Base-by-base conservation (phyloP, 2,329 filamentous ascomycete genomes). In the Blastomyces parvus region DNA sequence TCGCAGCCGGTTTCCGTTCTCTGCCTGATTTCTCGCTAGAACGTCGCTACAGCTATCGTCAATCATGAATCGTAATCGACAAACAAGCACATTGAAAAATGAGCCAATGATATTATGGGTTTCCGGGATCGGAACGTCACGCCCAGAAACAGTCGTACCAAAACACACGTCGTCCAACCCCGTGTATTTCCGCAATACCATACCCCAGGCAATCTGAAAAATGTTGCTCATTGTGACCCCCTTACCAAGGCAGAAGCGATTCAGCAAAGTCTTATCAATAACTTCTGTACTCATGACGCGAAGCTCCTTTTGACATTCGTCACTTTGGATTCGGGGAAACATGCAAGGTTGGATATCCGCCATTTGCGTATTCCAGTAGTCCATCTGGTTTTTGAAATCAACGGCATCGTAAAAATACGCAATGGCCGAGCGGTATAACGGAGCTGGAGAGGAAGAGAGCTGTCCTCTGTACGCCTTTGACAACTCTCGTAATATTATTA, bases 51-150 rank as follows among this genome's bases (percentile, higher is more conserved):
- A 48, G 9, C 9, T 19, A 36, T 36, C 59, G 8, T 44, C 36
- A 27, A 50, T 30, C 3, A 22, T 25, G 33, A 63, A 53, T 22
- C 17, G 57, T 13, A 64, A 22, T 27, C 63, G 61, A 33, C 63
- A 65, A 27, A 52, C 19, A 30, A 66, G 61, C 25, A 66, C 61
- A 27, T 65, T 65, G 53, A 65, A 65, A 46, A 64, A 36, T 0
- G 77, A 71, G 13, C 75, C 77, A 44, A 77, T 68, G 30, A 78
- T 75, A 48, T 73, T 67, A 44, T 73, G 70, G 11, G 78, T 71
- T 1, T 72, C 72, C 11, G 66, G 59, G 36, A 78, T 68, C 11
- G 73, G 68, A n/a, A 73, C 70, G 42, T 77, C 72, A 7, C 77
- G 69, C 1, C 77, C 77, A 53, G 74, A 74, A 17, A 76, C 70